A percentile compares a stretch with the other conserved stretches of the same genome.
Conservation (phyloP, 75 land plant species). For the Pinus taeda region DNA sequence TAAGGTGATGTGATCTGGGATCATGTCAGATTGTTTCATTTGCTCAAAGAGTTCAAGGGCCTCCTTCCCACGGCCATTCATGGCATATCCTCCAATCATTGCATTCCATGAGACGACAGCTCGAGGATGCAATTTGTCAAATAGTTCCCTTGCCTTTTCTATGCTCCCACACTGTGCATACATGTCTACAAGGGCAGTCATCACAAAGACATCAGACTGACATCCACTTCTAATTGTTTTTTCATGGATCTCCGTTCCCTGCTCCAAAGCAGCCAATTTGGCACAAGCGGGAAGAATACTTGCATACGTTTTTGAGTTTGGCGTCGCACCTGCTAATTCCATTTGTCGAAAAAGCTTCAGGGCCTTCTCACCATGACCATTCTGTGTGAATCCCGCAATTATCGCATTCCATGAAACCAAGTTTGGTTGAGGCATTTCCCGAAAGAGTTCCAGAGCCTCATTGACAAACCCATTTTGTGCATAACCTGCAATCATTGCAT, state of each 20-base stretch:
- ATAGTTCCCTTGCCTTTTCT: slow-evolving; percentile 34
- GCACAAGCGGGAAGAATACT: slow-evolving; percentile 54
- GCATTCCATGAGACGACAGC: slow-evolving; percentile 46
- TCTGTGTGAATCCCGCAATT: slow-evolving; percentile 50
- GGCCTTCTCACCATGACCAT: slow-evolving; percentile 31
- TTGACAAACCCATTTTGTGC: slow-evolving; percentile 47
- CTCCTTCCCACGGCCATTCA: slow-evolving; percentile 34
- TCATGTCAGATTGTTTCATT: slow-evolving; percentile 34
- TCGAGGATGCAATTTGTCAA: slow-evolving; percentile 17
- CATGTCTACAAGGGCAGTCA: slow-evolving; percentile 35
- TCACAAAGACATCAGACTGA: slow-evolving; percentile 16
- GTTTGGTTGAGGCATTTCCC: slow-evolving; percentile 24
- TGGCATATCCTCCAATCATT: slow-evolving; percentile 51
- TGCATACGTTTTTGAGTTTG: slow-evolving; percentile 39
- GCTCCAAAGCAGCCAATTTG: slow-evolving; percentile 37
- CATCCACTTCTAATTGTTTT: slow-evolving; percentile 24
- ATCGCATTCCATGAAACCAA: slow-evolving; percentile 63
- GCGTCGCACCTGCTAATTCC: slow-evolving; percentile 21
- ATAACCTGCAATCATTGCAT: slow-evolving; percentile 44
- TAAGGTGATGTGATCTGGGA: slow-evolving; percentile 47
- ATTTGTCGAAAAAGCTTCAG: slow-evolving; percentile 36
- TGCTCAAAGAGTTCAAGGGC: slow-evolving; percentile 33
- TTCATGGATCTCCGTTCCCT: slow-evolving; percentile 52
- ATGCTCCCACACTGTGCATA: slow-evolving; percentile 23
- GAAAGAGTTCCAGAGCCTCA: slow-evolving; percentile 38